These are phyloP conservation scores for Cercospora nicotianae DNA, from an alignment of 2,329 filamentous ascomycete genomes.

Conservation along the genomic window DNA sequence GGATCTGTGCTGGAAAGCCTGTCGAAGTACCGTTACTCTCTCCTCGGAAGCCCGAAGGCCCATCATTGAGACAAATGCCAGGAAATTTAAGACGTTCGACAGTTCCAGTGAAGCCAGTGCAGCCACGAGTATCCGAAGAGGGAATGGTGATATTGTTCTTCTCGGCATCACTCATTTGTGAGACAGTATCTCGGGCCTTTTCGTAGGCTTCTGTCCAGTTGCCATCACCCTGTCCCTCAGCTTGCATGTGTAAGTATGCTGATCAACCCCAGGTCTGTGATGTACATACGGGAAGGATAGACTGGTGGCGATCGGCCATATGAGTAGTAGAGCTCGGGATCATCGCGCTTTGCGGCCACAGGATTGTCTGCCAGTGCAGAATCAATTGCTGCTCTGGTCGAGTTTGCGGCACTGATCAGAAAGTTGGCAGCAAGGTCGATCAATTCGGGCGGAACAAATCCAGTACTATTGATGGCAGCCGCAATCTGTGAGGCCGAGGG, in stretches of 20 bases:
- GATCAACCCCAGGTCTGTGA: neutral
- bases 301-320: constrained; percentile 36
- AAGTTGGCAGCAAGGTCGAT: constrained; percentile 18
- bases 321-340: constrained; percentile 33
- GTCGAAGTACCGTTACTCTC: constrained; percentile 56
- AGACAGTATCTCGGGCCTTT: constrained; percentile 43
- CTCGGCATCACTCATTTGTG: constrained; percentile 42
- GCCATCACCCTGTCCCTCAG: constrained; percentile 26
- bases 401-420: constrained; percentile 18
- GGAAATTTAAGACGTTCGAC: constrained; percentile 42
- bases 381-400: constrained; percentile 14
- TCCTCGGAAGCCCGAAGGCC: constrained; percentile 40
- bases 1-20: constrained; percentile 42
- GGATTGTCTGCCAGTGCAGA: constrained; percentile 16
- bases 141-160: constrained; percentile 44
- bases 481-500: constrained; percentile 13
- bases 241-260: constrained; percentile 13
- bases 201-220: constrained; percentile 44
- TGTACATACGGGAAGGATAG: constrained; percentile 32
- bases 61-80: constrained; percentile 46
- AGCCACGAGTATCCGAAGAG: constrained; percentile 28
- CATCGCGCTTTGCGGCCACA: constrained; percentile 15
- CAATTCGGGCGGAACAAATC: constrained; percentile 20
- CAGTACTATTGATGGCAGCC: constrained; percentile 16
- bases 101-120: constrained; percentile 56